These are phyloP conservation scores for Monosporozyma unispora DNA, from an alignment of 805 yeast species.

Conservation along the genomic window DNA sequence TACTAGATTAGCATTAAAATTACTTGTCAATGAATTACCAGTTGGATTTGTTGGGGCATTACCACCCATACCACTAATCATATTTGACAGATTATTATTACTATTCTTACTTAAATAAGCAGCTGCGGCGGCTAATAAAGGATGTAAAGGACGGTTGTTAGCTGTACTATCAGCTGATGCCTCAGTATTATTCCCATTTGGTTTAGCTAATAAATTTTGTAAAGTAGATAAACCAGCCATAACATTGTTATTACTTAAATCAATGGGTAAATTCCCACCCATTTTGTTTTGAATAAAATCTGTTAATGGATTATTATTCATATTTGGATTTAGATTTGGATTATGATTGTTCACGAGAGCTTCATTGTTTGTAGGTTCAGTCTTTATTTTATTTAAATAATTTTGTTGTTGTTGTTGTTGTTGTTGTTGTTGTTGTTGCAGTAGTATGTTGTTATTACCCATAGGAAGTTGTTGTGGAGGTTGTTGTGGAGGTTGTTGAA, in stretches of 20 bases:
- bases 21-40: conserved; percentile 1
- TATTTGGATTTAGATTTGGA: background rate
- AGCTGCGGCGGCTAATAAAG: conserved; percentile 2
- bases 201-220: background rate
- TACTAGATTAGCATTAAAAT: conserved; percentile 1
- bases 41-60: background rate
- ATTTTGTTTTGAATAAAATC: background rate
- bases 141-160: background rate
- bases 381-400: background rate
- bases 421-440: too few relatives aligned
- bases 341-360: background rate
- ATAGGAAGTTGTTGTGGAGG: background rate
- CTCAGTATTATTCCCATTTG: background rate
- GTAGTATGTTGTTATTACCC: background rate
- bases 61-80: background rate
- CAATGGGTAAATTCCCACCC: background rate
- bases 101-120: background rate
- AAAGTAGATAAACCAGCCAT: background rate
- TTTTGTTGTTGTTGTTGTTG: background rate
- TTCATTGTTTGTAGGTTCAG: background rate
- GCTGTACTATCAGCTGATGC: background rate
- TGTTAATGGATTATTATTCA: background rate
- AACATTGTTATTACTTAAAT: background rate
- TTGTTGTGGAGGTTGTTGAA: background rate
- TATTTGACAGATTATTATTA: background rate